Evolutionary conservation across 2,329 filamentous ascomycete genomes (phyloP), one percentile per base, ranked within the genome.

Genomic region (Paradendryphiella salina): DNA sequence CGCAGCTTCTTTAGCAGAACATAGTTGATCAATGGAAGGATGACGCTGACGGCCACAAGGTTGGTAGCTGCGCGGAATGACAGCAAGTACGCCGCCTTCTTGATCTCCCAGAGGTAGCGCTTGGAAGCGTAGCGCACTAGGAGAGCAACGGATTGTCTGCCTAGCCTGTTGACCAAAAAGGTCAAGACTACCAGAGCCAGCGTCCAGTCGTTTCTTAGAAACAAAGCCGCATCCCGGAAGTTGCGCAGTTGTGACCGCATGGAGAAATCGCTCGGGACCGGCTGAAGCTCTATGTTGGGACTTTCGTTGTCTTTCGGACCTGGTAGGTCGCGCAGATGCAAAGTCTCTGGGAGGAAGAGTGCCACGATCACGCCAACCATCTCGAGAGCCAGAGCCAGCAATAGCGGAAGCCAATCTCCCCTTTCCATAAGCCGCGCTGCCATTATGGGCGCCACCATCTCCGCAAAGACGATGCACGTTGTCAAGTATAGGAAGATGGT

Each of bases 71-170:
- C 76, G 50, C 77, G 76, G 42, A 79, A 73, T 0, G 78, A 77
- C 4, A 77, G 68, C 15, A 80, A 63, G 31, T 71, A 71, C 9
- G 67, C 63, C 8, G 70, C 70, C 37, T 71, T 63, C 46, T 77
- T 76, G 14, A 81, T 68, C 28, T 75, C 74, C 76, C 78, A 80
- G 18, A 64, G 59, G 47, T 80, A 81, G 18, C 79, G 71, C n/a
- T 76, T 77, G 1, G 78, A 80, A 14, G 79, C 76, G 58, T 81
- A 81, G 50, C 79, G 77, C n/a, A 79, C 70, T 11, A 81, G 60
- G 45, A 81, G 72, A 54, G 73, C 75, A 13, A 77, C 67, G 8
- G 76, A 75, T 39, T 78, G 77, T 20, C 77, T 72, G 41, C 76
- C 77, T 5, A 81, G 66, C n/a, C 76, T 72, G 56, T 76, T 78